These are phyloP conservation scores for Globisporangium rhizosaccharum DNA, from an alignment of 352 stramenopile genomes.

Conservation along the genomic window DNA sequence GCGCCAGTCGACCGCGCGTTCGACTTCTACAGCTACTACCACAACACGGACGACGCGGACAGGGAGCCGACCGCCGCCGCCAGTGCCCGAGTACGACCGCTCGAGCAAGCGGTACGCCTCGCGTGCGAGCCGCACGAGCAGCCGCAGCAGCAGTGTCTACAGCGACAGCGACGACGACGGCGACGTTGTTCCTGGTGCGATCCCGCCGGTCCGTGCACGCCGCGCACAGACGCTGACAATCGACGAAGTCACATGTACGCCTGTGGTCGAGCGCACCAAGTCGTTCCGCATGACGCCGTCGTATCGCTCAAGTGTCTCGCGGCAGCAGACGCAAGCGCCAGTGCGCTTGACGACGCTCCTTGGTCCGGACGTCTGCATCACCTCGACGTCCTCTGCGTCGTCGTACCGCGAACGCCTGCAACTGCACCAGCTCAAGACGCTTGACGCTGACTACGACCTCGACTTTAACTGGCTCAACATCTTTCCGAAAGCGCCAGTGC, in stretches of 20 bases:
- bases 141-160: neutral
- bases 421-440: slow-evolving; percentile 56
- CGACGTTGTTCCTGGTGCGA: neutral
- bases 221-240: slow-evolving; percentile 38
- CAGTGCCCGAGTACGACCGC: slow-evolving; percentile 13
- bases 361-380: neutral
- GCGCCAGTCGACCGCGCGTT: neutral
- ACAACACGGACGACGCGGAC: slow-evolving; percentile 13
- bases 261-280: slow-evolving; percentile 12
- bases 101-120: slow-evolving; percentile 7
- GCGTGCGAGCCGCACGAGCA: slow-evolving; percentile 5
- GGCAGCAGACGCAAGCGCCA: neutral
- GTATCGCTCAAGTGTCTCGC: slow-evolving; percentile 12
- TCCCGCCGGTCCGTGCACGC: slow-evolving; percentile 18
- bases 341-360: slow-evolving; percentile 6
- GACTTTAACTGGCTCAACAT: slow-evolving; percentile 79
- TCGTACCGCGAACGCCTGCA: slow-evolving; percentile 10
- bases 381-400: neutral
- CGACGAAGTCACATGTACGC: slow-evolving; percentile 18
- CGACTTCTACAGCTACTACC: slow-evolving; percentile 10
- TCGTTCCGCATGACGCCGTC: slow-evolving; percentile 16
- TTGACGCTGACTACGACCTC: slow-evolving; percentile 54
- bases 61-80: slow-evolving; percentile 1
- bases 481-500: slow-evolving; percentile 70
- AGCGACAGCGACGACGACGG: slow-evolving; percentile 22